phyloP scores from a whole-genome alignment of 805 yeast genomes.

The Cyberlindnera japonica region DNA sequence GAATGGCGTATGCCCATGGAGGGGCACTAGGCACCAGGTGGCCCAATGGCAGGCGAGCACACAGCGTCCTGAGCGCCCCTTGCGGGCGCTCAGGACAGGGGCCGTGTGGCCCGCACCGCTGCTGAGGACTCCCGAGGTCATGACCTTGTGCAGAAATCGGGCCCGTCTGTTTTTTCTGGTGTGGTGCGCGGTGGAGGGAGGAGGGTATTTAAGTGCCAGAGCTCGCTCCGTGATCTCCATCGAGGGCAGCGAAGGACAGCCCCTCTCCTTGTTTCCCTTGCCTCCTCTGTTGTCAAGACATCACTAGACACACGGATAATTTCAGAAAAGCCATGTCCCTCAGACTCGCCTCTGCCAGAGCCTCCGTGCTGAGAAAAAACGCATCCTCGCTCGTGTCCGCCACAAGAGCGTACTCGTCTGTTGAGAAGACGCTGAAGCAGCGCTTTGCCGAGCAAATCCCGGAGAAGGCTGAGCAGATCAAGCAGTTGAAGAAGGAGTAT shows the following conservation, averaged over 20 bases:
- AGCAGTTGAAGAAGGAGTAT: constrained; percentile 73
- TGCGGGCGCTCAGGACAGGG: too few relatives aligned
- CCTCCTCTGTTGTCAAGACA: too few relatives aligned
- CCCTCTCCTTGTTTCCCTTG: too few relatives aligned
- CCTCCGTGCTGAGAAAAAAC: constrained; percentile 13
- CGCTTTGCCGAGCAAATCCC: constrained; percentile 92
- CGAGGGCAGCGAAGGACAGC: neutral
- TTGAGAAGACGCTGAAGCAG: constrained; percentile 77
- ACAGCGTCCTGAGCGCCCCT: too few relatives aligned
- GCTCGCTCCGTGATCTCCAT: neutral
- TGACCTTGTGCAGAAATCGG: constrained; percentile 16
- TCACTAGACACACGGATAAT: too few relatives aligned
- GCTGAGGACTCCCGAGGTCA: constrained; percentile 3
- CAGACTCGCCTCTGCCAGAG: constrained; percentile 17
- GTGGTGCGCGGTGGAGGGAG: too few relatives aligned
- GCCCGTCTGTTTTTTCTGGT: constrained; percentile 18
- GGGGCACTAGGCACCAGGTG: too few relatives aligned
- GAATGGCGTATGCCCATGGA: too few relatives aligned
- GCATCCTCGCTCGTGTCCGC: constrained; percentile 14
- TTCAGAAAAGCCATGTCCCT: constrained; percentile 14
- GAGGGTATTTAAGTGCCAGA: constrained; percentile 2
- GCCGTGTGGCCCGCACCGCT: constrained; percentile 2
- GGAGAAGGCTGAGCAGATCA: constrained; percentile 86
- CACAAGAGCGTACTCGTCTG: constrained; percentile 26
- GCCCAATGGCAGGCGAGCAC: too few relatives aligned